A percentile compares a stretch with the other conserved stretches of the same genome.
These are phyloP conservation scores for Candida sp. DNA, from an alignment of 1,139 yeast species.

Conservation along the genomic window DNA sequence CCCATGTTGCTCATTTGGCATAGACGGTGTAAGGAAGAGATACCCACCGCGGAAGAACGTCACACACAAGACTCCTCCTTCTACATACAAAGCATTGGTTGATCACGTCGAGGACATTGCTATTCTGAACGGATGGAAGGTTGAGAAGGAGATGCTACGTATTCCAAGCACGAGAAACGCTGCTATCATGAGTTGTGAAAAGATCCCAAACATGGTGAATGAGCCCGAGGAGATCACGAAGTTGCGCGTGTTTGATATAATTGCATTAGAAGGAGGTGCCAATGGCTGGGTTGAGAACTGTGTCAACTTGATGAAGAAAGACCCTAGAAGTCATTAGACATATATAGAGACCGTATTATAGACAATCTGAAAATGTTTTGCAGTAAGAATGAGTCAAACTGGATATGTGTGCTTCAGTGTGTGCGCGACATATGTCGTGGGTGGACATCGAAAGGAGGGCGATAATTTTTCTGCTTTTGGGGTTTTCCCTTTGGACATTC, in stretches of 20 bases:
- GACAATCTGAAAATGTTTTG: background rate
- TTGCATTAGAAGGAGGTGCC: slow-evolving; percentile 84
- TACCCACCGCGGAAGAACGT: slow-evolving; percentile 47
- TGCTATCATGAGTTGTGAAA: slow-evolving; percentile 74
- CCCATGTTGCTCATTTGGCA: slow-evolving; percentile 93
- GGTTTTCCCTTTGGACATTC: background rate
- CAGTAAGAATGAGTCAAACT: background rate
- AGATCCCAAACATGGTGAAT: slow-evolving; percentile 21
- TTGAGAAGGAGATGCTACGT: slow-evolving; percentile 84
- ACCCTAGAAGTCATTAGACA: slow-evolving; percentile 47
- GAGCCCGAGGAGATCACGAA: slow-evolving; percentile 29
- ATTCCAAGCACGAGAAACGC: slow-evolving; percentile 96
- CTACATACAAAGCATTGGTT: slow-evolving; percentile 83
- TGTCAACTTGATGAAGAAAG: slow-evolving; percentile 62
- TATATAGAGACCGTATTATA: background rate
- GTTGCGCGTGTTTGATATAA: slow-evolving; percentile 55
- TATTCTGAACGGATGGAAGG: slow-evolving; percentile 76
- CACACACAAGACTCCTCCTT: slow-evolving; percentile 22
- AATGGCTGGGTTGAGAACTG: slow-evolving; percentile 89
- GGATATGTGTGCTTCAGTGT: too few relatives aligned
- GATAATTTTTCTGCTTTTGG: background rate
- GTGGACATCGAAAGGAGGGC: background rate
- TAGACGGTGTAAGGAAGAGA: slow-evolving; percentile 76
- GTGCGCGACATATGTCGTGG: background rate
- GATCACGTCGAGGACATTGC: slow-evolving; percentile 83